Evolutionary conservation across 2,329 filamentous ascomycete species (phyloP).

Genomic region (Aspergillus hortae): DNA sequence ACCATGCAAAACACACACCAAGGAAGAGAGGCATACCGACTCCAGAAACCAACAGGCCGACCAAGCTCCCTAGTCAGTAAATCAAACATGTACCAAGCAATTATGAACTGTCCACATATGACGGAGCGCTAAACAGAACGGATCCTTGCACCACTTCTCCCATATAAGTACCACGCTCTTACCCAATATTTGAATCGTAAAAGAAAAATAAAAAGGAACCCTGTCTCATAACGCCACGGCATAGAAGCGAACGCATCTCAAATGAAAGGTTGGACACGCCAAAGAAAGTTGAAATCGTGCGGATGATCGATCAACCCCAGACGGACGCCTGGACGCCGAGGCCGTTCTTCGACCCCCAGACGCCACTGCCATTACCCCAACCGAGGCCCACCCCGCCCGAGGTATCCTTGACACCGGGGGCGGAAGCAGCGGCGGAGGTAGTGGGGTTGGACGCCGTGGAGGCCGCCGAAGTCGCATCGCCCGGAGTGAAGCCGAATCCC

Average conservation of each 20-base stretch:
- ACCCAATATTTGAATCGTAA: conserved; percentile 21
- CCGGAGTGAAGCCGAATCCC: conserved; percentile 65
- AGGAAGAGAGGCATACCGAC: conserved; percentile 23
- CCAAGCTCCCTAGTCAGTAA: conserved; percentile 26
- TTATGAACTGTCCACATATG: conserved; percentile 23
- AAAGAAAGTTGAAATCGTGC: not conserved
- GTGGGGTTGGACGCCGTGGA: conserved; percentile 60
- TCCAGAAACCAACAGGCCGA: conserved; percentile 30
- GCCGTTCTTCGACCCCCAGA: conserved; percentile 79
- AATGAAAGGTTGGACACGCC: conserved; percentile 9
- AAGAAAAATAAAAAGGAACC: conserved; percentile 13
- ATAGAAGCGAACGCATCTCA: conserved; percentile 17
- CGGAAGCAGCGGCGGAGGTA: conserved; percentile 40
- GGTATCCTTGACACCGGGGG: conserved; percentile 37
- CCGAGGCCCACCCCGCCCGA: conserved; percentile 50
- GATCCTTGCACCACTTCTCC: conserved; percentile 20
- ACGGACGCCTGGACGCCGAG: conserved; percentile 88
- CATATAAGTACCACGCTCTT: conserved; percentile 33
- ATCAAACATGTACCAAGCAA: conserved; percentile 24
- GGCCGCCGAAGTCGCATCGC: conserved; percentile 37
- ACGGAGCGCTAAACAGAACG: conserved; percentile 18
- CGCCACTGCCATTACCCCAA: conserved; percentile 77
- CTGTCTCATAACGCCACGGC: conserved; percentile 27
- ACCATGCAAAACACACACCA: conserved; percentile 19
- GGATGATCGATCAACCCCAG: conserved; percentile 66